Conservation (phyloP, 2,329 filamentous ascomycete genomes). For the Cytospora mali region DNA sequence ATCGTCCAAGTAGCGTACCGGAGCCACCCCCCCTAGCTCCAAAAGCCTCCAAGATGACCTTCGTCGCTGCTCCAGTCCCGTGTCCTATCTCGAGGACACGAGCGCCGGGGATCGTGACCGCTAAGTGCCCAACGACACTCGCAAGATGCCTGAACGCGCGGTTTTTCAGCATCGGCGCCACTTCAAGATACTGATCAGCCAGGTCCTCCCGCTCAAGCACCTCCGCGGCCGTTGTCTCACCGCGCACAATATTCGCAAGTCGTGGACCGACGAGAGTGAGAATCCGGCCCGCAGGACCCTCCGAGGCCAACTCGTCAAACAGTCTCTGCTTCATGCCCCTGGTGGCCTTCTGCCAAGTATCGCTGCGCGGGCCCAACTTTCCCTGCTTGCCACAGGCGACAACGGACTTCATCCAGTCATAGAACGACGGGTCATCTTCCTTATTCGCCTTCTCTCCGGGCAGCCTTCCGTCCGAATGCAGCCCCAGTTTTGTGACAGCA, state of each 20-base stretch:
- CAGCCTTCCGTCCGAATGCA: too few species aligned
- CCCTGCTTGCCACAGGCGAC: not conserved
- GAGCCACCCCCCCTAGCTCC: not conserved
- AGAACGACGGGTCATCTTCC: not conserved
- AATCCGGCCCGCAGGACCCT: slow-evolving; percentile 35
- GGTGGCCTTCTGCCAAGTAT: not conserved
- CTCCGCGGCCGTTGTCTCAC: slow-evolving; percentile 38
- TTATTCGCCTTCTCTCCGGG: too few species aligned
- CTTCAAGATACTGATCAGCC: slow-evolving; percentile 36
- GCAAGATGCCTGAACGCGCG: slow-evolving; percentile 21
- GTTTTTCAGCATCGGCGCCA: too few species aligned
- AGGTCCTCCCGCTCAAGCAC: slow-evolving; percentile 39
- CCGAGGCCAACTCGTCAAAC: slow-evolving; percentile 24
- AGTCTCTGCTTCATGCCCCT: not conserved
- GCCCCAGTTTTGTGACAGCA: slow-evolving; percentile 1
- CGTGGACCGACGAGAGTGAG: slow-evolving; percentile 35
- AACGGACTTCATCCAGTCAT: slow-evolving; percentile 9
- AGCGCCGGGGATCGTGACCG: slow-evolving; percentile 31
- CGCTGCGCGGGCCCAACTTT: slow-evolving; percentile 7
- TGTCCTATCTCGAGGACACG: slow-evolving; percentile 20
- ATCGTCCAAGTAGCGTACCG: slow-evolving; percentile 30
- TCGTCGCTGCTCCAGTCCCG: not conserved
- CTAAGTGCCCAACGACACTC: slow-evolving; percentile 1
- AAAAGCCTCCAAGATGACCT: not conserved
- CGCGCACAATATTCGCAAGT: slow-evolving; percentile 38